Evolutionary conservation across 164 flowering plant species (phyloP).

Genomic region (Platanus orientalis): DNA sequence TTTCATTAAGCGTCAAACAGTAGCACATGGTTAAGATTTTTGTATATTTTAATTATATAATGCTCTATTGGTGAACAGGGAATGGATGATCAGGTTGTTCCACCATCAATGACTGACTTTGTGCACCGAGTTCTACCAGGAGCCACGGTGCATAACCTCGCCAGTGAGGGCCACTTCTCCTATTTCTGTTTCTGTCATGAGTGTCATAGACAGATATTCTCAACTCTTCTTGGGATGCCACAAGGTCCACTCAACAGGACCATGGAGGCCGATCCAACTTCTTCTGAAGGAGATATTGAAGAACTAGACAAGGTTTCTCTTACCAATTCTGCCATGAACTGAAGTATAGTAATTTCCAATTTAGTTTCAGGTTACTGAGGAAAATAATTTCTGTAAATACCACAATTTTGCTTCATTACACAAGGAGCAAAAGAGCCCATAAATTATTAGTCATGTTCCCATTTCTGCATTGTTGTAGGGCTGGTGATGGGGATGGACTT

Average conservation of each 20-base stretch:
- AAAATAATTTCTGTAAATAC: slow-evolving; percentile 17
- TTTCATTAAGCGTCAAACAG: neutral
- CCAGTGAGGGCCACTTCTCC: slow-evolving; percentile 85
- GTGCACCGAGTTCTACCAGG: slow-evolving; percentile 57
- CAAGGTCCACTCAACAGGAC: slow-evolving; percentile 42
- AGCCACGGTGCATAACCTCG: slow-evolving; percentile 67
- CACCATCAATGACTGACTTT: slow-evolving; percentile 65
- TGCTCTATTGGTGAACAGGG: slow-evolving; percentile 50
- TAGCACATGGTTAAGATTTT: no score
- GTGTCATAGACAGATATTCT: slow-evolving; percentile 71
- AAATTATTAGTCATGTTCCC: slow-evolving; percentile 1
- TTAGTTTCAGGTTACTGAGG: neutral
- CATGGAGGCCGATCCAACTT: slow-evolving; percentile 16
- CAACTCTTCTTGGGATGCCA: slow-evolving; percentile 70
- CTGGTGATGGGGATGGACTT: no score
- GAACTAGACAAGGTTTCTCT: slow-evolving; percentile 7
- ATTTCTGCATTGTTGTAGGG: no score
- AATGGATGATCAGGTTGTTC: slow-evolving; percentile 71
- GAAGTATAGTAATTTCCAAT: neutral
- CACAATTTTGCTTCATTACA: slow-evolving; percentile 8
- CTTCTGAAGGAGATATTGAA: slow-evolving; percentile 5
- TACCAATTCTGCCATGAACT: slow-evolving; percentile 2
- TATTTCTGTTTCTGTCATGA: slow-evolving; percentile 78
- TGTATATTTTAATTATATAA: neutral
- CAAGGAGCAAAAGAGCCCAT: slow-evolving; percentile 10